A percentile compares a stretch with the other conserved stretches of the same genome.
Conservation (phyloP, 73 alveolate genomes). For the Uronychia binucleata region DNA sequence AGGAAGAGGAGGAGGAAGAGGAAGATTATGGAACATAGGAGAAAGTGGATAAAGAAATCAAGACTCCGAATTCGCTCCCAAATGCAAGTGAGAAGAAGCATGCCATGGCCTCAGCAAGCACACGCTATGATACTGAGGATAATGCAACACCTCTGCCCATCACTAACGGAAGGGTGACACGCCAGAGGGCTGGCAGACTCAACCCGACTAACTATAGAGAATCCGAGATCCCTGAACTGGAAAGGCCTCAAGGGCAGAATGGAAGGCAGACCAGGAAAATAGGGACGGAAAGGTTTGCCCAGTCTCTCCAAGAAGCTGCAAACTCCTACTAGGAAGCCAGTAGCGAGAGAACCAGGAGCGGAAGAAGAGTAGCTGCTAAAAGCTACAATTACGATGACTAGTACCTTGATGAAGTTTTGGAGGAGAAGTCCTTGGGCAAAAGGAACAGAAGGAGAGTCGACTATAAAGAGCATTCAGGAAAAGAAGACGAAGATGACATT, state of each 20-base stretch:
- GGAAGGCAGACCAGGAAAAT: not conserved
- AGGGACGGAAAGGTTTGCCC: not conserved
- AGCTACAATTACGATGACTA: not conserved
- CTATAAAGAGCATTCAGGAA: not conserved
- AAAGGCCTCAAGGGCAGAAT: not conserved
- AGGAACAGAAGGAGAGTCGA: conserved; percentile 26
- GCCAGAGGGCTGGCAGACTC: too few species aligned
- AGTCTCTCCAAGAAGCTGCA: conserved; percentile 1
- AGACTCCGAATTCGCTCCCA: not conserved
- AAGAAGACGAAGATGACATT: conserved; percentile 23
- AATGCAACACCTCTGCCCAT: not conserved
- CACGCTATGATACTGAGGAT: not conserved
- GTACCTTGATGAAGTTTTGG: not conserved
- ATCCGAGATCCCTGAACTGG: not conserved
- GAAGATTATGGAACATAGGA: not conserved
- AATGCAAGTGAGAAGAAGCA: not conserved
- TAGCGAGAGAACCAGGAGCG: not conserved
- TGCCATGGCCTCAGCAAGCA: conserved; percentile 3
- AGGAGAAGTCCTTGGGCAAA: conserved; percentile 14
- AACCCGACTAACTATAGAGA: not conserved
- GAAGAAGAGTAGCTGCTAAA: not conserved
- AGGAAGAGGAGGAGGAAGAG: not conserved
- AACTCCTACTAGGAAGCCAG: not conserved
- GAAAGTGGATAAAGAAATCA: not conserved
- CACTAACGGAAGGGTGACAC: not conserved